Conservation (phyloP, 106 monocot species). For the Iris macrosiphon region DNA sequence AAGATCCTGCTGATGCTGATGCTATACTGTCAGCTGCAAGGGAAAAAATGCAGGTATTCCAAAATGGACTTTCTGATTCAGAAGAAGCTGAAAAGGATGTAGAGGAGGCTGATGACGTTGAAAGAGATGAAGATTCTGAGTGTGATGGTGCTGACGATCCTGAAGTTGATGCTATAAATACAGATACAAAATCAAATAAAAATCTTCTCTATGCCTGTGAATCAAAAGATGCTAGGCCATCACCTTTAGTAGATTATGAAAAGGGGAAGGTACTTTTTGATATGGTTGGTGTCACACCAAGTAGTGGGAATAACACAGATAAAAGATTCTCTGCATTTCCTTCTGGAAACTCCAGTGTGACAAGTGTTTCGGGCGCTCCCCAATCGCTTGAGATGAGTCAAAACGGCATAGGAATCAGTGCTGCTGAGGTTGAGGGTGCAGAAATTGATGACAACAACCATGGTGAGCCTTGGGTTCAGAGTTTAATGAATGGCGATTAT, state of each 20-base stretch:
- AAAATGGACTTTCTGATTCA: constrained; percentile 80
- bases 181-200: constrained; percentile 22
- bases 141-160: constrained; percentile 85
- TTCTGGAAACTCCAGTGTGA: constrained; percentile 20
- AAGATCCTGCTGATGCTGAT: constrained; percentile 89
- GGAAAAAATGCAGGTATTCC: constrained; percentile 81
- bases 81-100: constrained; percentile 83
- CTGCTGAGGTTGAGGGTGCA: constrained; percentile 35
- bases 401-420: constrained; percentile 19
- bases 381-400: constrained; percentile 9
- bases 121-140: constrained; percentile 91
- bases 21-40: constrained; percentile 72
- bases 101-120: constrained; percentile 73
- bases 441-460: constrained; percentile 81
- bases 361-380: constrained; percentile 11
- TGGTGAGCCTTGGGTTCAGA: constrained; percentile 87
- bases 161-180: constrained; percentile 54
- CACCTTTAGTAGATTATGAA: constrained; percentile 11
- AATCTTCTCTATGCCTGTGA: constrained; percentile 23
- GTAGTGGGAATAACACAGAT: constrained; percentile 9
- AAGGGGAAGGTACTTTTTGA: constrained; percentile 8
- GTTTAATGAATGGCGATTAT: constrained; percentile 85
- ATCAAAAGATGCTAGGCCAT: constrained; percentile 14
- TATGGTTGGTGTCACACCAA: constrained; percentile 16
- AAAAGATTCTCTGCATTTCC: constrained; percentile 21